These are phyloP conservation scores for Mollisia scopiformis DNA, from an alignment of 2,329 filamentous ascomycete species.

Conservation along the genomic window DNA sequence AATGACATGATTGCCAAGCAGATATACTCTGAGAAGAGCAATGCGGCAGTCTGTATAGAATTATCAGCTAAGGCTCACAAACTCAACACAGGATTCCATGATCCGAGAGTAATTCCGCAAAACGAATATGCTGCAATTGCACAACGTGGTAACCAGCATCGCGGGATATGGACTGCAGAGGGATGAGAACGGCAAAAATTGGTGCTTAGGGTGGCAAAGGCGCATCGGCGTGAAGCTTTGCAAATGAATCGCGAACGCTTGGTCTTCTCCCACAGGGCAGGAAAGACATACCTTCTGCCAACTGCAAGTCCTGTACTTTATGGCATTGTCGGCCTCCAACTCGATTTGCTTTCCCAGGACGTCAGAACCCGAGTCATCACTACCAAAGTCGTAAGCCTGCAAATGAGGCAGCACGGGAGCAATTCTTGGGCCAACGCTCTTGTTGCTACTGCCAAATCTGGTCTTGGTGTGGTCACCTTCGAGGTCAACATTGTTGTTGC, in stretches of 20 bases:
- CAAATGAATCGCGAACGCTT: too few species aligned
- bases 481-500: slow-evolving; percentile 4
- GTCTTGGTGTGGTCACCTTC: slow-evolving; percentile 15
- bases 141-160: too few species aligned
- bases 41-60: slow-evolving; percentile 70
- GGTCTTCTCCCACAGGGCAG: background rate
- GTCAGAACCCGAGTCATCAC: slow-evolving; percentile 30
- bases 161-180: too few species aligned
- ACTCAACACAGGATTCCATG: too few species aligned
- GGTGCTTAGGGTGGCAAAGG: background rate
- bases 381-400: slow-evolving; percentile 27
- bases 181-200: too few species aligned
- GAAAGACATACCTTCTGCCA: slow-evolving; percentile 76
- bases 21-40: slow-evolving; percentile 95
- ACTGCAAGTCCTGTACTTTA: slow-evolving; percentile 90
- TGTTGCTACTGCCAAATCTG: slow-evolving; percentile 15
- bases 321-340: slow-evolving; percentile 74
- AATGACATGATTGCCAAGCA: slow-evolving; percentile 94
- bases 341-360: slow-evolving; percentile 68
- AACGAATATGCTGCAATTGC: too few species aligned
- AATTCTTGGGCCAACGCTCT: slow-evolving; percentile 30
- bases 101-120: too few species aligned
- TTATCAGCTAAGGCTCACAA: background rate
- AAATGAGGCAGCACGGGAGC: slow-evolving; percentile 37
- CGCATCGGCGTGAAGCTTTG: background rate